Conservation (phyloP, 2,329 filamentous ascomycete species). For the Ophiocordyceps robertsii region DNA sequence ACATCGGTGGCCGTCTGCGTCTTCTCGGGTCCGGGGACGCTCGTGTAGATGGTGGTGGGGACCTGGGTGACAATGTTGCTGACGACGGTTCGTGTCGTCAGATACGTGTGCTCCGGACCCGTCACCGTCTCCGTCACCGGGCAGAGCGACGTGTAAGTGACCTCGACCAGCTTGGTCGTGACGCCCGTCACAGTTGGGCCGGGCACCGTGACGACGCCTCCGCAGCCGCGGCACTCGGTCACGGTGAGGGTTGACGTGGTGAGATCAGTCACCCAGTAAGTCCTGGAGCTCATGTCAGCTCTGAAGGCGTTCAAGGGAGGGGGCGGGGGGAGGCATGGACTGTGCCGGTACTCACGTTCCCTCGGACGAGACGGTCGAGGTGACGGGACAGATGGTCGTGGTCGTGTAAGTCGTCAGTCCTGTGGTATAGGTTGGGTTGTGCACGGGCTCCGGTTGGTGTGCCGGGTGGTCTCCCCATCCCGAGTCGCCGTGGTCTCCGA, state of each 20-base stretch:
- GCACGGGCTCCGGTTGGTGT: background rate
- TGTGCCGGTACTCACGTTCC: conserved; percentile 22
- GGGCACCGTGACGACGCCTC: conserved; percentile 21
- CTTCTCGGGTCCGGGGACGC: conserved; percentile 13
- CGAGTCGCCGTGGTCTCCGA: conserved; percentile 1
- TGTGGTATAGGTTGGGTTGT: conserved; percentile 2
- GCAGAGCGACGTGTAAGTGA: conserved; percentile 25
- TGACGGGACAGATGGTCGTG: conserved; percentile 31
- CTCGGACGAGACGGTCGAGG: conserved; percentile 23
- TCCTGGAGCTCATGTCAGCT: conserved; percentile 16
- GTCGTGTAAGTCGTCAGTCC: conserved; percentile 23
- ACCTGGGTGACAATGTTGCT: conserved; percentile 14
- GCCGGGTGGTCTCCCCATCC: background rate
- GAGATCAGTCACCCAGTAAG: conserved; percentile 26
- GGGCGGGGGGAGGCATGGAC: background rate
- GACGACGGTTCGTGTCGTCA: conserved; percentile 11
- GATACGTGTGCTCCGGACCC: conserved; percentile 17
- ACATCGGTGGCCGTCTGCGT: conserved; percentile 19
- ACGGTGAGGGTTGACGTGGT: conserved; percentile 30
- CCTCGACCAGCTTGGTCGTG: conserved; percentile 18
- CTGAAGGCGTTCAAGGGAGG: background rate
- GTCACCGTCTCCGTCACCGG: conserved; percentile 22
- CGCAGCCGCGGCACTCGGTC: conserved; percentile 24
- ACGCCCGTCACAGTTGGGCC: conserved; percentile 16
- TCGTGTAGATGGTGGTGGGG: conserved; percentile 16